Conservation (phyloP, 108 stramenopile genomes). For the Cyclostephanos invisitatus region DNA sequence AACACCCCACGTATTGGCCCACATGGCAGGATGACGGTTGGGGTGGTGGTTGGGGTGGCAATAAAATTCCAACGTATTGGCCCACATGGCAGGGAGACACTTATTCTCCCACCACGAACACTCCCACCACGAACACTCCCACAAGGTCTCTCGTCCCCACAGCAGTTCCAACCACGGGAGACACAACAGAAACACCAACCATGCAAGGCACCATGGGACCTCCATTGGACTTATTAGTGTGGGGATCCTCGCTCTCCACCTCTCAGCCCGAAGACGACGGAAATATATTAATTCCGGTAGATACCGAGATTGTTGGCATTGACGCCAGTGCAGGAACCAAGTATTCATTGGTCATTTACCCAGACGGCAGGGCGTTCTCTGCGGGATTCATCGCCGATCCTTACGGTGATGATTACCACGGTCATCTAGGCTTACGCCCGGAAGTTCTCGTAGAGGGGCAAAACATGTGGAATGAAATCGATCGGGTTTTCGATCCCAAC, state of each 20-base stretch:
- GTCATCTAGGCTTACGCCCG: constrained; percentile 39
- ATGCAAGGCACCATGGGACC: constrained; percentile 7
- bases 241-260: constrained; percentile 34
- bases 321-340: constrained; percentile 41
- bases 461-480: constrained; percentile 21
- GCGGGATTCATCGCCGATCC: constrained; percentile 29
- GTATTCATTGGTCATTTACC: constrained; percentile 32
- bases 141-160: constrained; percentile 3
- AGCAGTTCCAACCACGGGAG: not conserved
- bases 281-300: constrained; percentile 19
- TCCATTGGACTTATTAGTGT: constrained; percentile 38
- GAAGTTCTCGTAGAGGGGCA: constrained; percentile 30
- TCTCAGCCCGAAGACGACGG: constrained; percentile 14
- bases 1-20: constrained; percentile 1
- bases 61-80: not conserved
- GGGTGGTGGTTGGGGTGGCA: not conserved
- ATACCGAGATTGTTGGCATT: constrained; percentile 9
- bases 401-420: constrained; percentile 23
- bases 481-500: constrained; percentile 7
- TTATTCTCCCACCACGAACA: not conserved
- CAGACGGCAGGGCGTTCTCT: constrained; percentile 26
- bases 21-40: not conserved
- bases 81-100: not conserved
- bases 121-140: not conserved
- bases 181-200: constrained; percentile 21